A percentile compares a stretch with the other conserved stretches of the same genome.
Evolutionary conservation across 805 yeast genomes (phyloP).

Genomic region (Lipomyces japonicus): DNA sequence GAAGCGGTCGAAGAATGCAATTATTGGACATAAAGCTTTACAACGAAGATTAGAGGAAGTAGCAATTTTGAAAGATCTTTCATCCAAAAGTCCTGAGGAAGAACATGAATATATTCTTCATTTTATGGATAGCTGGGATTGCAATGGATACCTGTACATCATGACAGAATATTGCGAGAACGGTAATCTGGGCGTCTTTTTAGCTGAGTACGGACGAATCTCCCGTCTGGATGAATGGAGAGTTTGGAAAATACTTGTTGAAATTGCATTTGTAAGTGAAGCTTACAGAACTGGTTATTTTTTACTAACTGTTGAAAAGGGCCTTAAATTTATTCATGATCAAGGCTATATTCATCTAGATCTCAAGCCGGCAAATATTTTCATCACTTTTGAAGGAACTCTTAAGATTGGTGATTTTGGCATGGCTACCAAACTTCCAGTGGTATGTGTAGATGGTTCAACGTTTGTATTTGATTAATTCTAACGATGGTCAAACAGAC

Average conservation of each 20-base stretch:
- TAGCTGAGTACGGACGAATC: conserved; percentile 70
- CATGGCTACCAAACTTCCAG: conserved; percentile 79
- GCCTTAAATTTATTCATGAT: conserved; percentile 74
- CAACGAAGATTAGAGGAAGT: conserved; percentile 70
- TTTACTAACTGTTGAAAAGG: conserved; percentile 36
- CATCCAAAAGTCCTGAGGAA: conserved; percentile 43
- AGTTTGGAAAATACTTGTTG: conserved; percentile 92
- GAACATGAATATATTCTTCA: conserved; percentile 76
- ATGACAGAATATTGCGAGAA: conserved; percentile 96
- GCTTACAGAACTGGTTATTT: neutral
- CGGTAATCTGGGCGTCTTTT: conserved; percentile 78
- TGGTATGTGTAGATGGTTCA: conserved; percentile 40
- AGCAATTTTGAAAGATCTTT: conserved; percentile 47
- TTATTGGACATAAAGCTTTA: conserved; percentile 56
- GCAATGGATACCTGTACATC: conserved; percentile 67
- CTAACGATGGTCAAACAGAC: conserved; percentile 17
- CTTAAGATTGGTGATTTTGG: conserved; percentile 97
- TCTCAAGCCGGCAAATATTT: conserved; percentile 90
- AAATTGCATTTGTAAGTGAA: conserved; percentile 49
- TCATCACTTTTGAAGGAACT: conserved; percentile 90
- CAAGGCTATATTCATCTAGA: conserved; percentile 80
- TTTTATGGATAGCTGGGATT: conserved; percentile 81
- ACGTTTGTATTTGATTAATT: neutral
- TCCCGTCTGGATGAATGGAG: conserved; percentile 91
- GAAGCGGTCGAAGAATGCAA: conserved; percentile 71